phyloP scores from a whole-genome alignment of 305 asterid genomes.

The Petunia hybrid region DNA sequence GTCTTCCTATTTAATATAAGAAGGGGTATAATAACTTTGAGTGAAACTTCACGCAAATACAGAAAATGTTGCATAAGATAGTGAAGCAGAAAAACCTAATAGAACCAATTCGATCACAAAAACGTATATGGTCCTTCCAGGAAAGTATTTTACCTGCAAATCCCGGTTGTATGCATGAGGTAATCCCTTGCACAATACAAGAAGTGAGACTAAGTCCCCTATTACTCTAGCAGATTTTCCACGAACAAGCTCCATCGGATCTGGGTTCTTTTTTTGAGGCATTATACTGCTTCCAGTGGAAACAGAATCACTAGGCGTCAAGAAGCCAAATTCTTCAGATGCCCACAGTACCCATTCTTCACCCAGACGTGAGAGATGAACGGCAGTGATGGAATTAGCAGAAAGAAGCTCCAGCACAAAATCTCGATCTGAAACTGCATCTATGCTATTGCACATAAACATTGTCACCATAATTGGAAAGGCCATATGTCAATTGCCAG shows the following conservation, averaged over 20 bases:
- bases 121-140: background rate
- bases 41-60: background rate
- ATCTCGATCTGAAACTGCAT: slow-evolving; percentile 99
- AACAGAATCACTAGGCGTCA: slow-evolving; percentile 92
- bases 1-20: slow-evolving; percentile 69
- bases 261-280: slow-evolving; percentile 99
- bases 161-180: slow-evolving; percentile 98
- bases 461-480: slow-evolving; percentile 42
- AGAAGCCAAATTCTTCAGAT: slow-evolving; percentile 95
- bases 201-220: slow-evolving; percentile 92
- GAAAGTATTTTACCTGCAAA: slow-evolving; percentile 69
- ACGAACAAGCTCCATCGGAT: slow-evolving; percentile 98
- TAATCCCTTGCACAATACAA: slow-evolving; percentile 98
- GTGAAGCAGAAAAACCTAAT: background rate
- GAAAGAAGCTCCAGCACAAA: slow-evolving; percentile 91
- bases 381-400: slow-evolving; percentile 82
- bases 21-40: background rate
- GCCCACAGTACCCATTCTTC: slow-evolving; percentile 99
- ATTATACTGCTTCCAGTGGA: slow-evolving; percentile 99
- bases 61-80: background rate
- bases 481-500: slow-evolving; percentile 1
- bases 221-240: slow-evolving; percentile 96
- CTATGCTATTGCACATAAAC: slow-evolving; percentile 75
- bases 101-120: background rate
- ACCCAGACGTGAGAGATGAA: slow-evolving; percentile 96